Percentiles rank a stretch among this genome's conserved stretches.
These are phyloP conservation scores for Cronartium quercuum DNA, from an alignment of 1,284 basidiomycete genomes.

Conservation along the genomic window DNA sequence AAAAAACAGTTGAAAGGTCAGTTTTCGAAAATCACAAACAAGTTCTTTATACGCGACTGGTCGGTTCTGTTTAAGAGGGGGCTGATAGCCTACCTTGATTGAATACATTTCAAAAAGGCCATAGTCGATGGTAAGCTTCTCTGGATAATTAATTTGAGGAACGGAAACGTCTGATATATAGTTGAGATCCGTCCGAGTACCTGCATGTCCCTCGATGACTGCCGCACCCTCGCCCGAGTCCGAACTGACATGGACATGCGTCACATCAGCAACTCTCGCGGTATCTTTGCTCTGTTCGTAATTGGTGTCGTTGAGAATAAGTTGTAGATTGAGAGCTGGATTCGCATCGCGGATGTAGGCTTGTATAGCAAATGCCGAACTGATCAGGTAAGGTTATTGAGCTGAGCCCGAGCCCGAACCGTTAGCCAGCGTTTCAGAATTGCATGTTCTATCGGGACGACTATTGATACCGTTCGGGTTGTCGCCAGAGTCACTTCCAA, in stretches of 20 bases:
- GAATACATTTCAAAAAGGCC: conserved; percentile 39
- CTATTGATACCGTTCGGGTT: conserved; percentile 33
- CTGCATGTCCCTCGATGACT: conserved; percentile 17
- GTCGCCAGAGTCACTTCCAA: conserved; percentile 36
- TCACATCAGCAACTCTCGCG: conserved; percentile 31
- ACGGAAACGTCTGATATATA: conserved; percentile 10
- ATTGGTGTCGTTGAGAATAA: conserved; percentile 19
- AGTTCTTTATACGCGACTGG: not conserved
- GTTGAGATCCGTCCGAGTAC: conserved; percentile 13
- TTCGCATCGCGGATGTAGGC: conserved; percentile 3
- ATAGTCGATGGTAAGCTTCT: conserved; percentile 40
- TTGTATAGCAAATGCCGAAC: conserved; percentile 25
- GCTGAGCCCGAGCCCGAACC: conserved; percentile 37
- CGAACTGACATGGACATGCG: conserved; percentile 35
- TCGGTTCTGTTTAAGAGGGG: too few relatives aligned
- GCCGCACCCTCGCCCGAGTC: conserved; percentile 35
- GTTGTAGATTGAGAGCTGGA: conserved; percentile 5
- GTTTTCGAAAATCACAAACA: not conserved
- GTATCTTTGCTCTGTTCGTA: conserved; percentile 22
- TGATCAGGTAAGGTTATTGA: conserved; percentile 30
- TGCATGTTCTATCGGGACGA: conserved; percentile 25
- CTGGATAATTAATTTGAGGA: conserved; percentile 35
- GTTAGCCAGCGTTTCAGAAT: conserved; percentile 27
- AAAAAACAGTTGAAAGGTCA: not conserved
- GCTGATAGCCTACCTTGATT: conserved; percentile 38